A percentile compares a stretch with the other conserved stretches of the same genome.
These are phyloP conservation scores for Botrytis porri DNA, from an alignment of 2,329 filamentous ascomycete genomes.

Conservation along the genomic window DNA sequence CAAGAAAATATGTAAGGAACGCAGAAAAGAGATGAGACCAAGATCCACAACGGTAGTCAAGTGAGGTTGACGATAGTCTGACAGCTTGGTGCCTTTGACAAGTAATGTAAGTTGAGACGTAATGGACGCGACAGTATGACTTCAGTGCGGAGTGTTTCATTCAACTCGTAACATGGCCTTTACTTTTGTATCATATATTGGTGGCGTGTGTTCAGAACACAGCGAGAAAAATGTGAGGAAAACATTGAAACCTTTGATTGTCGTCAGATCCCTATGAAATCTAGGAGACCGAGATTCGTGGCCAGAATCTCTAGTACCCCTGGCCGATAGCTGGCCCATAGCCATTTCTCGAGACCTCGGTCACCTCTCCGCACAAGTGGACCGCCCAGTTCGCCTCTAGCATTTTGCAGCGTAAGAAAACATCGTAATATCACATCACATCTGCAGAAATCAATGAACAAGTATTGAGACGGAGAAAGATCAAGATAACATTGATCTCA, in stretches of 20 bases:
- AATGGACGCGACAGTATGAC: background rate
- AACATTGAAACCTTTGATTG: background rate
- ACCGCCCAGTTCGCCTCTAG: background rate
- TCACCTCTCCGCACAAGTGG: background rate
- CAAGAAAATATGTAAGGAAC: background rate
- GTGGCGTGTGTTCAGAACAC: background rate
- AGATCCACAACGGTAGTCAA: background rate
- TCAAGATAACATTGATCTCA: slow-evolving; percentile 22
- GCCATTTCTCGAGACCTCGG: background rate
- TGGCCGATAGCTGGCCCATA: background rate
- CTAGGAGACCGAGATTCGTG: background rate
- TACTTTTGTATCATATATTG: background rate
- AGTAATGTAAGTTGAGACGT: background rate
- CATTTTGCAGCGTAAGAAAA: background rate
- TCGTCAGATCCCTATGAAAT: background rate
- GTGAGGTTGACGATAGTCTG: background rate
- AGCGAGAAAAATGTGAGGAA: background rate
- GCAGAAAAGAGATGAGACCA: background rate
- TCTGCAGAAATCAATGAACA: slow-evolving; percentile 7
- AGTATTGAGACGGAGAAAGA: slow-evolving; percentile 19
- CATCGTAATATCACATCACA: slow-evolving; percentile 11
- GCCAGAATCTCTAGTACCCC: background rate
- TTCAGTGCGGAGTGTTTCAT: background rate
- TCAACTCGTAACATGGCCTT: background rate
- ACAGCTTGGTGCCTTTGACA: background rate